Percentiles rank a stretch among this genome's conserved stretches.
Evolutionary conservation across 495 filamentous ascomycete species (phyloP).

Genomic region (Lepraria neglecta): DNA sequence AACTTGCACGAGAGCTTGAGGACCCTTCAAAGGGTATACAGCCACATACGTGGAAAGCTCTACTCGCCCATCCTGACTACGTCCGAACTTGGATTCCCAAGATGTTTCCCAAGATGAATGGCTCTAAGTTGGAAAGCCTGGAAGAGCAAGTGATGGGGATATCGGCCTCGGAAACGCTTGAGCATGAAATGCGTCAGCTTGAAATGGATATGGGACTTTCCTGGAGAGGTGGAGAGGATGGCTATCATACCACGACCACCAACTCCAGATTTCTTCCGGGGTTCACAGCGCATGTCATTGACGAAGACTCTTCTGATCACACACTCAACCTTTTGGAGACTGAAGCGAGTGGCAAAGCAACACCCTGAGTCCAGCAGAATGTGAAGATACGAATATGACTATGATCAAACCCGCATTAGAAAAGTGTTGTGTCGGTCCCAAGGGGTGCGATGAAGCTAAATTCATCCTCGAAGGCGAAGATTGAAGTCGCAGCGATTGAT

Average conservation of each 20-base stretch:
- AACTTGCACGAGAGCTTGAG: not conserved
- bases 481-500: too few species aligned
- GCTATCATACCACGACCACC: not conserved
- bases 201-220: not conserved
- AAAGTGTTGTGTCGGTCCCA: too few species aligned
- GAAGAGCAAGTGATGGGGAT: not conserved
- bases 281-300: too few species aligned
- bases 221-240: constrained; percentile 2
- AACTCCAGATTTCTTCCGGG: too few species aligned
- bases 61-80: not conserved
- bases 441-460: too few species aligned
- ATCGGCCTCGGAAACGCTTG: not conserved
- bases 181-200: not conserved
- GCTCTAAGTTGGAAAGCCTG: not conserved
- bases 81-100: not conserved
- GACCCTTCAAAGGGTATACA: not conserved
- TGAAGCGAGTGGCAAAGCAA: too few species aligned
- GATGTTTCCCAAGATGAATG: not conserved
- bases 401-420: too few species aligned
- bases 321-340: too few species aligned
- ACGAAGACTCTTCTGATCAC: too few species aligned
- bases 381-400: too few species aligned
- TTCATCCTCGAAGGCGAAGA: too few species aligned
- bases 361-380: too few species aligned
- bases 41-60: not conserved